Evolutionary conservation across 1,284 basidiomycete genomes (phyloP).

Genomic region (Sporisorium exsertum): DNA sequence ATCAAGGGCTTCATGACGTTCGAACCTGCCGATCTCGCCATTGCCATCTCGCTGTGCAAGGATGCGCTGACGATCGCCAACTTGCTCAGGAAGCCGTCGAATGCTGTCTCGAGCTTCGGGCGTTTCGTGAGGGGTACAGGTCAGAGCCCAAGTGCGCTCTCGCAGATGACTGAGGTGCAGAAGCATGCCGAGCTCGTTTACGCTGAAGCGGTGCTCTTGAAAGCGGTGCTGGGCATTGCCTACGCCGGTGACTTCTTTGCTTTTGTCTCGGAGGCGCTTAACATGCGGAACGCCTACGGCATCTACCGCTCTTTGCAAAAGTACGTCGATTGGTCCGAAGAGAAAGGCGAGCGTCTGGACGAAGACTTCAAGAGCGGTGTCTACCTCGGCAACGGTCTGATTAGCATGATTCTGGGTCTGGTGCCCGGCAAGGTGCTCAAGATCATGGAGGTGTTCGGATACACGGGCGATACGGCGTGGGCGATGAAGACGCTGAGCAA

Average conservation of each 20-base stretch:
- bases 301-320: slow-evolving; percentile 66
- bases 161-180: slow-evolving; percentile 64
- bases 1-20: slow-evolving; percentile 70
- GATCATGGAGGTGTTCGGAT: slow-evolving; percentile 69
- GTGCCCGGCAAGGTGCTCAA: slow-evolving; percentile 67
- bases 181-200: slow-evolving; percentile 67
- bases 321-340: slow-evolving; percentile 65
- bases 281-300: slow-evolving; percentile 68
- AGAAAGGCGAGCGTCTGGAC: slow-evolving; percentile 49
- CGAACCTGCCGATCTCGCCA: slow-evolving; percentile 65
- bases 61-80: slow-evolving; percentile 62
- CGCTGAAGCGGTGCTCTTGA: slow-evolving; percentile 64
- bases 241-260: slow-evolving; percentile 68
- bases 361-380: slow-evolving; percentile 68
- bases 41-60: slow-evolving; percentile 66
- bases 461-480: slow-evolving; percentile 61
- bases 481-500: slow-evolving; percentile 60
- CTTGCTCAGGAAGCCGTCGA: slow-evolving; percentile 61
- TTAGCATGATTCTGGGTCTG: slow-evolving; percentile 67
- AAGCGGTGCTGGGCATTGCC: slow-evolving; percentile 66
- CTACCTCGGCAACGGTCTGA: slow-evolving; percentile 66
- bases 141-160: slow-evolving; percentile 52
- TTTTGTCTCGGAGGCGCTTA: slow-evolving; percentile 66
- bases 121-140: slow-evolving; percentile 66
- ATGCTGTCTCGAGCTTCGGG: slow-evolving; percentile 58